These are phyloP conservation scores for Saccharum officinarum DNA, from an alignment of 176 grass and related monocot genomes.

Conservation along the genomic window DNA sequence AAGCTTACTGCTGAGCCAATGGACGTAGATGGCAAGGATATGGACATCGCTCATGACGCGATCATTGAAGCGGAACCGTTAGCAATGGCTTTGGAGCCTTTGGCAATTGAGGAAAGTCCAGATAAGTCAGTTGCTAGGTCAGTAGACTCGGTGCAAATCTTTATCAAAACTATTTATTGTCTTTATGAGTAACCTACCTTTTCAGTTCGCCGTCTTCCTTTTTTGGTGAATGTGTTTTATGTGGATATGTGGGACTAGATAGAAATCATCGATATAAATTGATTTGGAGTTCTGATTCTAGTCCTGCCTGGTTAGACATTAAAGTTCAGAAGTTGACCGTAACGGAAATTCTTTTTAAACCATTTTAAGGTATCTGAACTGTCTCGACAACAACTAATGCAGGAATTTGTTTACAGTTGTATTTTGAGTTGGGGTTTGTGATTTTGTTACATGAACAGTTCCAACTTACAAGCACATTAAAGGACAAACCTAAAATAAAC, in stretches of 20 bases:
- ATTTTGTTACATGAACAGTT: neutral
- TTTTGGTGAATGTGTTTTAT: conserved; percentile 16
- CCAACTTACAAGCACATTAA: neutral
- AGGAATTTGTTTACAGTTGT: neutral
- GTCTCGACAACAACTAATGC: neutral
- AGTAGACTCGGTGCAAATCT: conserved; percentile 31
- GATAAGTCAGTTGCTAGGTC: conserved; percentile 69
- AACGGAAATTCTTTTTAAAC: neutral
- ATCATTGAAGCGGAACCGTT: conserved; percentile 63
- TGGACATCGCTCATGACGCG: conserved; percentile 25
- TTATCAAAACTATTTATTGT: neutral
- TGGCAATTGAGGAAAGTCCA: conserved; percentile 36
- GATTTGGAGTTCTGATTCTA: neutral
- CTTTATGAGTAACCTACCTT: conserved; percentile 4
- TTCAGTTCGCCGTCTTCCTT: neutral
- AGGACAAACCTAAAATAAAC: neutral
- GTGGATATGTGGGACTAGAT: neutral
- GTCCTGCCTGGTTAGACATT: neutral
- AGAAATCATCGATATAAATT: neutral
- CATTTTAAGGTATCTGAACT: neutral
- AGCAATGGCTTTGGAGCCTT: conserved; percentile 49
- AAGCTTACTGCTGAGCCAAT: conserved; percentile 50
- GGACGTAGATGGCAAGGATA: conserved; percentile 32
- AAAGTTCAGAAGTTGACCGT: neutral
- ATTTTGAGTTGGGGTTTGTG: neutral